Evolutionary conservation across 2,329 filamentous ascomycete genomes (phyloP).

Genomic region (Xylariaceae sp.): DNA sequence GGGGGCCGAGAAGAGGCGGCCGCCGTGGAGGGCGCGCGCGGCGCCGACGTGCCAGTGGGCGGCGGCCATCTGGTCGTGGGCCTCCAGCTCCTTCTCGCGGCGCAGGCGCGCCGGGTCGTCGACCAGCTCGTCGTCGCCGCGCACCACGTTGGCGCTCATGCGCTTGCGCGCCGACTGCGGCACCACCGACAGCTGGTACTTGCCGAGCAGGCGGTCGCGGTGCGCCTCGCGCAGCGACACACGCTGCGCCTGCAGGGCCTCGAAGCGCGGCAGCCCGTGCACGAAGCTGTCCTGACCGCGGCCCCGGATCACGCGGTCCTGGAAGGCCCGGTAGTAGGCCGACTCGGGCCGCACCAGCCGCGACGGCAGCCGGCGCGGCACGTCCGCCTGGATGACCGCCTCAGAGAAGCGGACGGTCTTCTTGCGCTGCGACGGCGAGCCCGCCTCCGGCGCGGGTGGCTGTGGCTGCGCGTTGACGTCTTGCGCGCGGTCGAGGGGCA

Average conservation of each 20-base stretch:
- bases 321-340: slow-evolving; percentile 84
- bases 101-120: slow-evolving; percentile 57
- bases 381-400: slow-evolving; percentile 34
- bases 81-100: slow-evolving; percentile 73
- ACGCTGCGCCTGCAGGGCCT: slow-evolving; percentile 78
- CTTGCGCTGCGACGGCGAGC: slow-evolving; percentile 37
- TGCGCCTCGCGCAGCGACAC: slow-evolving; percentile 66
- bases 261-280: slow-evolving; percentile 76
- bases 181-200: slow-evolving; percentile 68
- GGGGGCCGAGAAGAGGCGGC: slow-evolving; percentile 56
- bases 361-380: slow-evolving; percentile 44
- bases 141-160: slow-evolving; percentile 64
- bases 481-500: slow-evolving; percentile 12
- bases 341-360: slow-evolving; percentile 55
- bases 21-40: slow-evolving; percentile 54
- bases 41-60: slow-evolving; percentile 56
- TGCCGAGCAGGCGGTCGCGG: slow-evolving; percentile 74
- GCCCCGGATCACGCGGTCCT: slow-evolving; percentile 60
- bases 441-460: slow-evolving; percentile 14
- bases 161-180: slow-evolving; percentile 63
- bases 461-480: slow-evolving; percentile 14
- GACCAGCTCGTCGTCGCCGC: slow-evolving; percentile 57
- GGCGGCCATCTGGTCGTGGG: slow-evolving; percentile 61
- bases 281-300: slow-evolving; percentile 71
- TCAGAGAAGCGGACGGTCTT: slow-evolving; percentile 73